Base-by-base conservation (phyloP, 2,329 filamentous ascomycete species). In the Diaporthe humulicola region DNA sequence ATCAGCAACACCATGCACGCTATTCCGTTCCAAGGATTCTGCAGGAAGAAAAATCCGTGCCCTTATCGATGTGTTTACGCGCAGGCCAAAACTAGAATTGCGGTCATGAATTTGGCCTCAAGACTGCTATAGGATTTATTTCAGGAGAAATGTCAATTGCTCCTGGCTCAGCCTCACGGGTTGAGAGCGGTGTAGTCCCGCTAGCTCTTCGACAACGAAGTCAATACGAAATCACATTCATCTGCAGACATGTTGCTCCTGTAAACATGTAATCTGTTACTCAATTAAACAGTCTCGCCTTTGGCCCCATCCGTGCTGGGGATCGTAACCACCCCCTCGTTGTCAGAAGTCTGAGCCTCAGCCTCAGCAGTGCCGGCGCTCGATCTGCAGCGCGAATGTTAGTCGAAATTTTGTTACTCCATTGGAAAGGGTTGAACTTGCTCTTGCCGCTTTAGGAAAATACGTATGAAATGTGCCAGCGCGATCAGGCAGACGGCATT, bases 1-100 rank as follows among this genome's bases (percentile, higher is more conserved):
- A 45, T 64, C 82, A 75, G 83, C 78, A 28, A 7, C n/a, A 38
- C 7, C 14, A 6, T 69, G 60, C 64, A 40, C 12, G 38, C n/a
- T 25, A 15, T 12, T 38, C 15, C 22, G 33, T 7, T 22, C 33
- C 22, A 40, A 52, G 19, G 8, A 42, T 30, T 48, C 30, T 8
- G 14, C 22, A 38, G 38, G 38, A 10, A 40, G 15, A 15, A 69
- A 54, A 36, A n/a, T 40, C 9, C 28, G 12, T 22, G n/a, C 10
- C 19, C 14, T 0, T 8, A 52, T 19, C 22, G 33, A 67, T n/a
- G 45, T 1, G 12, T 40, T 69, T 54, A n/a, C 25, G 19, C 12
- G 25, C 19, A 30, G 25, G 15, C 15, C 42, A 14, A 64, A n/a
- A 1, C 2, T 30, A 33, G 9, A 30, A 15, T 22, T 19, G 42